A percentile compares a stretch with the other conserved stretches of the same genome.
Conservation (phyloP, 176 grass and related monocot genomes). For the Ananas comosus region DNA sequence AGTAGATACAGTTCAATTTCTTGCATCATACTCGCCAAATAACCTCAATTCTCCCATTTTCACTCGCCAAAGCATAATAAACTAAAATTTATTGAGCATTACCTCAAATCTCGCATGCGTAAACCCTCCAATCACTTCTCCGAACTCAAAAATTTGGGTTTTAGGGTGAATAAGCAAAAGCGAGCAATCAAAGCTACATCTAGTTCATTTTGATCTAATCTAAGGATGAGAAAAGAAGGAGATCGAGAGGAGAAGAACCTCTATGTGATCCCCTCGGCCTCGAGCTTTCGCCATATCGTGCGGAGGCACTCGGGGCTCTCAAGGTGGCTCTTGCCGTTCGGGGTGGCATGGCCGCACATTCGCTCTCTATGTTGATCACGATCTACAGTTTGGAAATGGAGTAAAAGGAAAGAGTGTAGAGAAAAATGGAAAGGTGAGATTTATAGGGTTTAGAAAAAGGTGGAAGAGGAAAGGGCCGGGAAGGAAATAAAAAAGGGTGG, state of each 20-base stretch:
- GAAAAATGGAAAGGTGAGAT: too few species aligned
- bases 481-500: too few species aligned
- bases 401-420: too few species aligned
- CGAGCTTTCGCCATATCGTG: slow-evolving; percentile 73
- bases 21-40: too few species aligned
- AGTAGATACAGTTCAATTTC: neutral
- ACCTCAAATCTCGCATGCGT: too few species aligned
- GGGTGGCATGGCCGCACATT: slow-evolving; percentile 80
- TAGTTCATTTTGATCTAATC: too few species aligned
- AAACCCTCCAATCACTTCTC: neutral
- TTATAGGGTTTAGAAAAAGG: too few species aligned
- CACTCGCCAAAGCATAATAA: too few species aligned
- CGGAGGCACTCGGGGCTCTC: slow-evolving; percentile 79
- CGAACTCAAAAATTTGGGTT: neutral
- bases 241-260: slow-evolving; percentile 27
- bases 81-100: too few species aligned
- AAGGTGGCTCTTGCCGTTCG: slow-evolving; percentile 50
- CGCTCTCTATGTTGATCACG: slow-evolving; percentile 20
- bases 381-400: too few species aligned
- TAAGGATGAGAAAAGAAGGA: neutral
- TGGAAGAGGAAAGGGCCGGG: too few species aligned
- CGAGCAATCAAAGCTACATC: neutral
- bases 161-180: neutral
- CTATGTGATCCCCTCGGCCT: slow-evolving; percentile 40
- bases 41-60: too few species aligned